Evolutionary conservation across 306 rosid species (phyloP), one percentile per base, ranked within the genome.

Genomic region (Canavalia ensiformis): DNA sequence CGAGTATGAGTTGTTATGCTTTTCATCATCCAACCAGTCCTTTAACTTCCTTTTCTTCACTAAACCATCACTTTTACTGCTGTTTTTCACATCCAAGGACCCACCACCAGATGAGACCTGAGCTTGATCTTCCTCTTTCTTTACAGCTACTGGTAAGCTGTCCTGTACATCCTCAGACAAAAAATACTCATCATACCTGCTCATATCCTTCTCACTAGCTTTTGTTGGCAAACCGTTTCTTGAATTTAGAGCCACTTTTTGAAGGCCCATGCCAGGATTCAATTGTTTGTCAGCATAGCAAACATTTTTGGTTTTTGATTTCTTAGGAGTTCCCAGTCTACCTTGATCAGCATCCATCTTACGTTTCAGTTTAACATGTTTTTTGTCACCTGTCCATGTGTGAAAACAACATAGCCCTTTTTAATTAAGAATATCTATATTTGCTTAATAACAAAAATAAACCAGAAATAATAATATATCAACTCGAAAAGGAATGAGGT

Each of bases 11-110:
- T 45, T 84, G 59, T 77, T 62, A 50, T 79, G 83, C 64, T 77
- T 86, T 81, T 82, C 88, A 72, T 74, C 76, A 39, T 90, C 90
- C 50, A 81, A 69, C 85, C 90, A 72, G 31, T 87, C 86, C 83
- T 81, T 85, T 75, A 76, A 59, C 84, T 87, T 94, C 87, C 90
- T 88, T 88, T 89, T 92, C 83, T 88, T 92, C 66, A 25, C 4
- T 78, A 84, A 81, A 75, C 75, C 41, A 45, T 57, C 91, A 42
- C 25, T 77, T 82, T 31, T 81, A 66, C 78, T 81, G 50, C 56
- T 13, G 12, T 8, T 67, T 59, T 28, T 76, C 59, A 68, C 42
- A 52, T 82, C 88, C 78, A 84, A 77, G 68, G 86, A 71, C 77
- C 82, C 80, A 71, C 79, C 77, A 80, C 62, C 85, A 51, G 82